A percentile compares a stretch with the other conserved stretches of the same genome.
phyloP scores from a whole-genome alignment of 257 asterid species.

The Schizonepeta tenuifolia region DNA sequence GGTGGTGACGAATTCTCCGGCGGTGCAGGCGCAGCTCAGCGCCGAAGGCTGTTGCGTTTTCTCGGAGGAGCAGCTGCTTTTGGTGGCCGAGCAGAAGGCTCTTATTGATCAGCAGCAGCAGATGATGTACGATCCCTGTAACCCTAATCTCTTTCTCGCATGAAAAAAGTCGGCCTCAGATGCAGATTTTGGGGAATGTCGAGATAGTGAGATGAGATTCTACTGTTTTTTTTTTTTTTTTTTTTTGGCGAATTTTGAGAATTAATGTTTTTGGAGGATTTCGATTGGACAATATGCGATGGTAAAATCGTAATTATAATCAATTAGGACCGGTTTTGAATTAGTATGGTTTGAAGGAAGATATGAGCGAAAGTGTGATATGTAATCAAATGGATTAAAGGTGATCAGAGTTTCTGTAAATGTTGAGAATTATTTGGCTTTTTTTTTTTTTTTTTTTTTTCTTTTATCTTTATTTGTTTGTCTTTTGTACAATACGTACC shows the following conservation, averaged over 20 bases:
- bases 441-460: not conserved
- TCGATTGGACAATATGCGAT: not conserved
- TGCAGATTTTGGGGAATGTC: not conserved
- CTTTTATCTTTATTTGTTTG: too few species aligned
- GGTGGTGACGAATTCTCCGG: slow-evolving; percentile 65
- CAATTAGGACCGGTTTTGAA: not conserved
- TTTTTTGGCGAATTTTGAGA: not conserved
- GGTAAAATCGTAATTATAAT: not conserved
- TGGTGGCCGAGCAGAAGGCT: too few species aligned
- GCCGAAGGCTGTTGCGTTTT: slow-evolving; percentile 67
- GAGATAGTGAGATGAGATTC: not conserved
- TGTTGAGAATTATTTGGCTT: not conserved
- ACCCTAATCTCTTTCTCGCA: slow-evolving; percentile 27
- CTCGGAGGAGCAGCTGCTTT: slow-evolving; percentile 47
- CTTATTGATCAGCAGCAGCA: too few species aligned
- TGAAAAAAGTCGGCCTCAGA: slow-evolving; percentile 26
- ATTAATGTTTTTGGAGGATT: not conserved
- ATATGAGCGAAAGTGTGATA: too few species aligned
- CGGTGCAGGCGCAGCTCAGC: slow-evolving; percentile 57
- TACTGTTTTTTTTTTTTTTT: not conserved
- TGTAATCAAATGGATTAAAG: too few species aligned
- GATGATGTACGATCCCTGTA: slow-evolving; percentile 28
- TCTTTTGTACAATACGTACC: not conserved
- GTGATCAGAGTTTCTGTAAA: not conserved
- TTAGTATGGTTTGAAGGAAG: not conserved